A percentile compares a stretch with the other conserved stretches of the same genome.
phyloP scores from a whole-genome alignment of 306 rosid species.

The Argentina anserina region DNA sequence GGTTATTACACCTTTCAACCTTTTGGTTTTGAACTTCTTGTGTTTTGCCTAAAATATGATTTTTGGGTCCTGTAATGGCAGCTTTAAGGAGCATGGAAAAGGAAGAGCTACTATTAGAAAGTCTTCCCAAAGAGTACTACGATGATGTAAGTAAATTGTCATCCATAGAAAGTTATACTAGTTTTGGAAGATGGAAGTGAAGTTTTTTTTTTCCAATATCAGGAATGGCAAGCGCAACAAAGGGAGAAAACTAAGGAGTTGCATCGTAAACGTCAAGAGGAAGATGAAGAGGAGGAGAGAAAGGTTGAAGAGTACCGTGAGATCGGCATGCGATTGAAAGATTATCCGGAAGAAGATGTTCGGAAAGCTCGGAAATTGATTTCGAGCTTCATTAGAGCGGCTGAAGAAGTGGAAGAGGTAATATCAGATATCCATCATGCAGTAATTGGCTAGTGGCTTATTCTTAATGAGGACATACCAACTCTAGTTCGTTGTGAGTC shows the following conservation, averaged over 20 bases:
- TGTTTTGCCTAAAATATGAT: neutral
- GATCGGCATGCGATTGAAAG: slow-evolving; percentile 73
- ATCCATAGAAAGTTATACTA: neutral
- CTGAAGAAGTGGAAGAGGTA: slow-evolving; percentile 97
- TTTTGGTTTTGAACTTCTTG: neutral
- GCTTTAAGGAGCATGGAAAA: slow-evolving; percentile 47
- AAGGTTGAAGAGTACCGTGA: slow-evolving; percentile 79
- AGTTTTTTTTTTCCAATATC: slow-evolving; percentile 25
- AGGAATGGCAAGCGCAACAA: slow-evolving; percentile 95
- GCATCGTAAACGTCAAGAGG: slow-evolving; percentile 46
- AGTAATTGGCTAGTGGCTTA: neutral
- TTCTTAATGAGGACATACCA: neutral
- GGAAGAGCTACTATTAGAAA: slow-evolving; percentile 62
- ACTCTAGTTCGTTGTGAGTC: neutral
- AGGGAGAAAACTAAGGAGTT: slow-evolving; percentile 70
- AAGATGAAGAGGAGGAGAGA: slow-evolving; percentile 82
- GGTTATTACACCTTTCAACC: slow-evolving; percentile 19
- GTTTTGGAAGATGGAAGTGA: slow-evolving; percentile 29
- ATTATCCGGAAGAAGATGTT: slow-evolving; percentile 79
- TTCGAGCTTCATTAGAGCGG: slow-evolving; percentile 73
- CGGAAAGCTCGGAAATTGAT: slow-evolving; percentile 66
- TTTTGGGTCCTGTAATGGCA: slow-evolving; percentile 20
- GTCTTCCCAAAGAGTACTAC: slow-evolving; percentile 86
- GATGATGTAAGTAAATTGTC: slow-evolving; percentile 61
- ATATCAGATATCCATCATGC: neutral